Conservation (phyloP, 108 stramenopile genomes). For the Hondaea fermentalgiana region DNA sequence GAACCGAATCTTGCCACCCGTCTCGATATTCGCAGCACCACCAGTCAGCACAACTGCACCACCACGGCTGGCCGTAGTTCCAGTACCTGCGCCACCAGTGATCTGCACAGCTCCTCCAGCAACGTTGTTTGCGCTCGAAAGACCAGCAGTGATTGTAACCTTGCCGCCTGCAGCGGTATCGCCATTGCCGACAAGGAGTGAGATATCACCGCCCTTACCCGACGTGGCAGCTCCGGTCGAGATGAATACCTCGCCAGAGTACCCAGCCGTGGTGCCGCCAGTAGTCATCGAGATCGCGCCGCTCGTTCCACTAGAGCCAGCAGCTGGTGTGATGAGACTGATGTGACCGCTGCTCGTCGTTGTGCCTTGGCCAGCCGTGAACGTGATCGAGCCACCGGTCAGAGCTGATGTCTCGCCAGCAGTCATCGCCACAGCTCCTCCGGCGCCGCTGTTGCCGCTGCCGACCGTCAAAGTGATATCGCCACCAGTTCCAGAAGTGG, state of each 20-base stretch:
- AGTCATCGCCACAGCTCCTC: constrained; percentile 24
- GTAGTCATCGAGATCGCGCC: too few species aligned
- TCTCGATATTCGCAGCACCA: not conserved
- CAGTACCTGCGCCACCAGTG: too few species aligned
- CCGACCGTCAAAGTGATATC: constrained; percentile 33
- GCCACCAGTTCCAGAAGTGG: constrained; percentile 26
- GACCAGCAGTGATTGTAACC: too few species aligned
- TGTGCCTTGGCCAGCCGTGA: not conserved
- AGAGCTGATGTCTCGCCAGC: constrained; percentile 26
- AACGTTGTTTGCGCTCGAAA: too few species aligned
- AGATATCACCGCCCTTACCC: too few species aligned
- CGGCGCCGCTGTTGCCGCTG: constrained; percentile 24
- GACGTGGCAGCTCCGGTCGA: too few species aligned
- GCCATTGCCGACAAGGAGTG: too few species aligned
- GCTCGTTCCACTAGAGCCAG: not conserved
- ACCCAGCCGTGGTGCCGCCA: too few species aligned
- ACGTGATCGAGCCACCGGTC: not conserved
- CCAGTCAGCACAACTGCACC: not conserved
- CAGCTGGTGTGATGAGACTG: not conserved
- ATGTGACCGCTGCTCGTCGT: not conserved
- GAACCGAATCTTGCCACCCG: not conserved
- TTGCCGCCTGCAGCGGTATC: too few species aligned
- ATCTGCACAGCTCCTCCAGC: too few species aligned
- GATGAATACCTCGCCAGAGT: too few species aligned
- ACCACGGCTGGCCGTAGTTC: not conserved